Evolutionary conservation across 495 filamentous ascomycete genomes (phyloP), one percentile per base, ranked within the genome.

Genomic region (Podospora pseudopauciseta): DNA sequence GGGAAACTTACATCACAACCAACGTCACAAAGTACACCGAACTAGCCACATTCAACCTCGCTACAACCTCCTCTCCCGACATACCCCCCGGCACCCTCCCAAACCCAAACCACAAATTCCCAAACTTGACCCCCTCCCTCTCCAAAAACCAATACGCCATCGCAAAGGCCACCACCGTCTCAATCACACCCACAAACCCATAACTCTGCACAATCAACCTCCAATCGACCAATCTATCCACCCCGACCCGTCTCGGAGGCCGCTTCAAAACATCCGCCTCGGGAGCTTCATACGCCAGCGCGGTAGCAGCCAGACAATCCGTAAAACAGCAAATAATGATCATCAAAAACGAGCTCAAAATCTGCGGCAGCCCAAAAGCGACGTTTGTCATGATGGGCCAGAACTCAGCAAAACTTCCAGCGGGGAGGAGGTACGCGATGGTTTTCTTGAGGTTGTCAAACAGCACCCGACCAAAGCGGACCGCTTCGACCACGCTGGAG

Each of bases 391-490:
- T 79, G 18, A 92, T 85, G 0, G 90, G 89, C 89, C 88, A 91
- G 76, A 91, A 86, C 70, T 91, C 89, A 15, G 83, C 86, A 74
- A 90, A 92, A 26, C 79, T 83, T 4, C 89, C 89, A 2, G 90
- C 86, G 1, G 89, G 85, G 9, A 92, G 82, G n/a, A 92, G 76
- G 73, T 92, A 90, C 73, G 90, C 85, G 15, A 92, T 82, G 64
- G 90, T 90, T 86, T 62, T 90, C 73, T 91, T 88, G 63, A 92
- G 84, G 66, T 92, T 92, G 68, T 91, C 88, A 73, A 91, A 92
- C 56, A 92, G 80, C 26, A 88, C 77, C 49, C 89, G 78, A 0
- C 89, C 89, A 71, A 88, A 89, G 82, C 84, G 76, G 5, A 91
- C 85, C 0, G 89, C 90, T 70, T 87, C 86, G 3, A 91, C 85